Base-by-base conservation (phyloP, 495 filamentous ascomycete genomes). In the Aspergillus homomorphus region DNA sequence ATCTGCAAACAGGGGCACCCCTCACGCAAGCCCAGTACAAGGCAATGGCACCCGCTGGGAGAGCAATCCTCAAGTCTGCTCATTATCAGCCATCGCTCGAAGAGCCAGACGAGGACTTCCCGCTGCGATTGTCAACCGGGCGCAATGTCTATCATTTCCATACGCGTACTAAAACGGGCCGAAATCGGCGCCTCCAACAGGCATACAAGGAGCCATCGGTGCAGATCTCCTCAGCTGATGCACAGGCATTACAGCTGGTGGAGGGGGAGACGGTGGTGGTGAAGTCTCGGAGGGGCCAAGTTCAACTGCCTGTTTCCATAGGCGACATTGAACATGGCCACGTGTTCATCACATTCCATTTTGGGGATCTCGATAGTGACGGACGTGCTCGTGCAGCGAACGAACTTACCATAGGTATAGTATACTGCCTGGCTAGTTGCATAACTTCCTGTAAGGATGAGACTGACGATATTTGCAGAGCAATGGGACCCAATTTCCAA, bases 401-500 rank as follows among this genome's bases (percentile, higher is more conserved):
- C 16, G 54, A 56, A 8, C 24, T 56, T 0, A 56, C 54, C 16
- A 56, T 33, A 15, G 54, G 54, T 56, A 49, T 30, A 30, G 26
- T 4, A 30, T 30, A 30, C 26, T 9, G 10, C 51, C 14, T 24
- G 1, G 20, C 45, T n/a, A 1, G 10, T 49, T 18, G 1, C 12
- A 3, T 24, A n/a, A 3, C 26, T 30, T 30, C n/a, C n/a, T n/a
- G n/a, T n/a, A n/a, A n/a, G 18, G 18, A 1, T 24, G 20, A 1
- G 1, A 49, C 12, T 49, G 18, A 49, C 3, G 14, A 12, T 12
- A n/a, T 21, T 1, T 3, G 41, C 19, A 56, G 61, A 63, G 30
- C 52, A 63, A 56, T 63, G 54, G 60, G 60, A 63, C 45, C 61
- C 61, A 1, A 45, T 63, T 42, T 59, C 56, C 14, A 63, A 63